These are phyloP conservation scores for Leccinum pellstonianum DNA, from an alignment of 768 basidiomycete genomes.

Conservation along the genomic window DNA sequence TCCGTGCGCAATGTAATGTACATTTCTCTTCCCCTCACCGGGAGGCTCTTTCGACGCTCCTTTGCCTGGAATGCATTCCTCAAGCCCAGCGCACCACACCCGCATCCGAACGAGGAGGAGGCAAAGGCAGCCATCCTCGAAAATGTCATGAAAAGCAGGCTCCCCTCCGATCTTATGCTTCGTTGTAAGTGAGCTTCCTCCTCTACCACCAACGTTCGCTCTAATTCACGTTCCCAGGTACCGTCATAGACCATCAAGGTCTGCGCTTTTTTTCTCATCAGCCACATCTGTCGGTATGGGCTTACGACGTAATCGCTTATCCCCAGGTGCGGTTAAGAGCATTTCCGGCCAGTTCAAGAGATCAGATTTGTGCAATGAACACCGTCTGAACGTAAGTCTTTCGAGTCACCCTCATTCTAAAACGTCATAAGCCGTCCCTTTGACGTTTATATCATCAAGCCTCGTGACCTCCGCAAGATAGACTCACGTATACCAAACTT, in stretches of 20 bases:
- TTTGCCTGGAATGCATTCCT: slow-evolving; percentile 32
- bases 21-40: slow-evolving; percentile 5
- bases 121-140: slow-evolving; percentile 75
- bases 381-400: slow-evolving; percentile 80
- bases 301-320: slow-evolving; percentile 30
- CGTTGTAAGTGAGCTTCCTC: slow-evolving; percentile 62
- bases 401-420: slow-evolving; percentile 13
- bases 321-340: slow-evolving; percentile 76
- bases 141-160: slow-evolving; percentile 82
- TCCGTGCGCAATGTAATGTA: slow-evolving; percentile 39
- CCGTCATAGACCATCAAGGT: slow-evolving; percentile 84
- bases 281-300: slow-evolving; percentile 5
- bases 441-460: slow-evolving; percentile 45
- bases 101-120: slow-evolving; percentile 56
- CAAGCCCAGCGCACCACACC: neutral
- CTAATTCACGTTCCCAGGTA: slow-evolving; percentile 53
- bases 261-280: slow-evolving; percentile 24
- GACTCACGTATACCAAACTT: slow-evolving; percentile 93
- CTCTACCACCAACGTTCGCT: slow-evolving; percentile 13
- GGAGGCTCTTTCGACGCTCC: slow-evolving; percentile 6
- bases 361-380: slow-evolving; percentile 83
- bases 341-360: slow-evolving; percentile 90
- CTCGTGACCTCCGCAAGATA: slow-evolving; percentile 95
- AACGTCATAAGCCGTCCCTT: slow-evolving; percentile 20
- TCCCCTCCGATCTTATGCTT: slow-evolving; percentile 87